Base-by-base conservation (phyloP, 805 yeast species). In the Hanseniaspora pseudoguilliermondii region DNA sequence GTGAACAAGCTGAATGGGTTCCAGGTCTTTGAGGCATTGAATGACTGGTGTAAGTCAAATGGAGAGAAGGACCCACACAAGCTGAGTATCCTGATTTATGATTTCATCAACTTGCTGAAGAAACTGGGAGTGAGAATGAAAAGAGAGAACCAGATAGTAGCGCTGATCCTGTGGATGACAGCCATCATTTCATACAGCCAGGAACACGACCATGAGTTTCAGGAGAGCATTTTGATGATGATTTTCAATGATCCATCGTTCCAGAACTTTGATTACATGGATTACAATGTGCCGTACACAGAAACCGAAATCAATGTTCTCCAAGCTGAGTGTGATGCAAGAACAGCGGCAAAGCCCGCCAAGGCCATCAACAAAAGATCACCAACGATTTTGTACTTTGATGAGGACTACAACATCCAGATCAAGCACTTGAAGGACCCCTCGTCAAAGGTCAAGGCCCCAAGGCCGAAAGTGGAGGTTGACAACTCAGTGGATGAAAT, bases 1-100 rank as follows among this genome's bases (percentile, higher is more conserved):
- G 55, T 39, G 18, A 35, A 43, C n/a, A 51, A 51, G n/a, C 20
- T 51, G 20, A 51, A 51, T 38, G 55, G 55, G 9, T 43, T 51
- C 23, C 49, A 51, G 25, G 55, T 51, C 15, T 34, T 51, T n/a
- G 21, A 41, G 27, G 40, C 29, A 1, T 27, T 51, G 27, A 51
- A 51, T 27, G 47, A 43, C 15, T 51, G 55, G 55, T 51, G 55
- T 38, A 39, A 43, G 18, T 43, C 48, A 1, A 23, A 51, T 27
- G 55, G 55, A 5, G 25, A 39, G 3, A 27, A 25, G 38, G 55
- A 51, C 20, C 44, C 40, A 8, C 36, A 43, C 29, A 39, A 39
- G 18, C 23, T 44, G 10, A 39, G 42, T n/a, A 15, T 39, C 1
- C 3, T 51, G 36, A 25, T 51, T 3, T 40, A 51, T 27, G 49